Evolutionary conservation across 1,284 basidiomycete species (phyloP).

Genomic region (Boletus holoroseus): DNA sequence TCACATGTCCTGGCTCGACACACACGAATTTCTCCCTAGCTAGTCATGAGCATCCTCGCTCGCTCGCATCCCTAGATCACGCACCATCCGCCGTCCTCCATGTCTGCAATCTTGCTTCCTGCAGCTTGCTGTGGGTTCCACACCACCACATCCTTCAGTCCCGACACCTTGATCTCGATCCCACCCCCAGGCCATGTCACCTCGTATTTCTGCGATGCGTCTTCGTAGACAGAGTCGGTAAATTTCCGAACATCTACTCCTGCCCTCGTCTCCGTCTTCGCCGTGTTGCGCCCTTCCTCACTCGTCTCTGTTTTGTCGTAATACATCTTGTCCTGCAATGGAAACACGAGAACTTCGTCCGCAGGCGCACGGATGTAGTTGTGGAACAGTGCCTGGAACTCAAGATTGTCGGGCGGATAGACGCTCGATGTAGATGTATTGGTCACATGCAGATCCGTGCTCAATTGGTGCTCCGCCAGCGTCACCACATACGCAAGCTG

Average conservation of each 20-base stretch:
- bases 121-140: constrained; percentile 79
- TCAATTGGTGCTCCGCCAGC: constrained; percentile 66
- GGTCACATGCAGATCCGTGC: constrained; percentile 72
- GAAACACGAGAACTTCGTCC: constrained; percentile 50
- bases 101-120: constrained; percentile 73
- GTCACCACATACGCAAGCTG: constrained; percentile 75
- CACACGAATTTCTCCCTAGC: constrained; percentile 75
- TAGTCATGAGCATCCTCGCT: constrained; percentile 1
- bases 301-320: constrained; percentile 71
- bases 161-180: constrained; percentile 51
- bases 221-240: constrained; percentile 74
- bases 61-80: constrained; percentile 16
- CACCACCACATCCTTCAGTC: constrained; percentile 73
- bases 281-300: constrained; percentile 43
- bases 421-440: constrained; percentile 51
- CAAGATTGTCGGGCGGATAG: constrained; percentile 42
- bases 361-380: constrained; percentile 75
- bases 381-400: constrained; percentile 86
- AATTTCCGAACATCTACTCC: constrained; percentile 57
- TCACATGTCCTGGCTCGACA: constrained; percentile 80
- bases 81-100: constrained; percentile 84
- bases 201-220: constrained; percentile 52
- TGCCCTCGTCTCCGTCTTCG: constrained; percentile 58
- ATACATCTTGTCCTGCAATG: constrained; percentile 59
- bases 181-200: constrained; percentile 57